Evolutionary conservation across 2,329 filamentous ascomycete species (phyloP), one percentile per base, ranked within the genome.

Genomic region (Orbilia oligospora): DNA sequence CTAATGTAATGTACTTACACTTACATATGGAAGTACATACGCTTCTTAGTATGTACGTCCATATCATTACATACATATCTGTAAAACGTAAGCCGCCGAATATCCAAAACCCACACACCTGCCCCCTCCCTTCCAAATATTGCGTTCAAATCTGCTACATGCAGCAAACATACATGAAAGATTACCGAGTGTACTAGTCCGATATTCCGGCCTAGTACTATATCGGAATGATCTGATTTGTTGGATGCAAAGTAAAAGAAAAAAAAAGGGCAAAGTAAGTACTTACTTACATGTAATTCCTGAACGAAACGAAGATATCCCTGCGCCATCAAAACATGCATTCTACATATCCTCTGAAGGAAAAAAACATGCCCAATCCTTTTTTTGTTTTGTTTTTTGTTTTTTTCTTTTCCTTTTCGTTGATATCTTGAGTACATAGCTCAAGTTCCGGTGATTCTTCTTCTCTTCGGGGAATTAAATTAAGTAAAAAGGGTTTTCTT

Each of bases 171-270:
- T 70, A 70, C 55, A 76, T 66, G 49, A 76, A 70, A 66, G 73
- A 77, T 71, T 71, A 61, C 73, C 73, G 73, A 77, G 73, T 71
- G 33, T 65, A 64, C 65, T 67, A 77, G 58, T 63, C 67, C 73
- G 73, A 77, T 77, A 71, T 70, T 65, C 67, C 24, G 27, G 58
- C 20, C 30, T 36, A 56, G 41, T 44, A 46, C 36, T 61, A 53
- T 77, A 77, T 77, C 73, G 73, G 73, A 44, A n/a, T 6, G 18
- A 24, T 55, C 61, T 77, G 66, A 77, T 77, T 77, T 63, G 73
- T 36, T 48, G 38, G 65, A 70, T 24, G 71, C 36, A 36, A 16
- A 22, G 66, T n/a, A 44, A n/a, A 3, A 18, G n/a, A n/a, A n/a
- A n/a, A n/a, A n/a, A n/a, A n/a, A n/a, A n/a, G n/a, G n/a, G n/a